Conservation (phyloP, 768 basidiomycete species). For the Boletus vinaceobasis region DNA sequence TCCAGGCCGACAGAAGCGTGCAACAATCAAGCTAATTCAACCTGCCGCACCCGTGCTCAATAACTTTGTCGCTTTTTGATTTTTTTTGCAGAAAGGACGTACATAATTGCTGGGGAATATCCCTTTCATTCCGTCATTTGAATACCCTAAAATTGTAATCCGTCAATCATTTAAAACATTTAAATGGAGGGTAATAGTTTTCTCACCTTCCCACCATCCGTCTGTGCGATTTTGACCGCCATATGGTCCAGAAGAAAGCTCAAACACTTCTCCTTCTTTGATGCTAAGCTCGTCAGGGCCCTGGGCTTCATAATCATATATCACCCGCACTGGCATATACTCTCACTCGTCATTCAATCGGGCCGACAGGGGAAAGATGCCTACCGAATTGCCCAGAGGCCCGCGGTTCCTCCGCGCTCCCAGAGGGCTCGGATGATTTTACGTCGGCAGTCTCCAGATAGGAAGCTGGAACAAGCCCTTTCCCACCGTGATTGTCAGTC, state of each 20-base stretch:
- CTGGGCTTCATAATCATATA: constrained; percentile 76
- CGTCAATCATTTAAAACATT: constrained; percentile 19
- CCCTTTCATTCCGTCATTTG: constrained; percentile 59
- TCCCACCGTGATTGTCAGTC: constrained; percentile 48
- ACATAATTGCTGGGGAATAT: constrained; percentile 91
- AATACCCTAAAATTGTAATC: constrained; percentile 48
- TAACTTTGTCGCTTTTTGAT: constrained; percentile 16
- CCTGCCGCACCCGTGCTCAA: constrained; percentile 36
- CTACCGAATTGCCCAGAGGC: constrained; percentile 51
- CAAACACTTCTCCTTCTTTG: constrained; percentile 56
- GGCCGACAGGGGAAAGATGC: constrained; percentile 16
- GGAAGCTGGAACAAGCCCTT: constrained; percentile 82
- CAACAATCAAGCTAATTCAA: constrained; percentile 42
- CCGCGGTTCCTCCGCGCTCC: constrained; percentile 22
- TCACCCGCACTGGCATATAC: constrained; percentile 58
- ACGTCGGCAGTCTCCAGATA: constrained; percentile 52
- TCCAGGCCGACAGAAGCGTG: constrained; percentile 7
- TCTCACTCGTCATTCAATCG: constrained; percentile 3
- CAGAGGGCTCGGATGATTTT: constrained; percentile 13
- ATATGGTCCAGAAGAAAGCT: constrained; percentile 57
- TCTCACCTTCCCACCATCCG: constrained; percentile 85
- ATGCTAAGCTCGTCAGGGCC: constrained; percentile 69
- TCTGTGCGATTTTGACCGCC: constrained; percentile 69
- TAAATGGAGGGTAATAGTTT: constrained; percentile 8
- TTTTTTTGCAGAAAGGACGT: constrained; percentile 32